Base-by-base conservation (phyloP, 139 green algal genomes). In the Auxenochlorella pyrenoidosa region DNA sequence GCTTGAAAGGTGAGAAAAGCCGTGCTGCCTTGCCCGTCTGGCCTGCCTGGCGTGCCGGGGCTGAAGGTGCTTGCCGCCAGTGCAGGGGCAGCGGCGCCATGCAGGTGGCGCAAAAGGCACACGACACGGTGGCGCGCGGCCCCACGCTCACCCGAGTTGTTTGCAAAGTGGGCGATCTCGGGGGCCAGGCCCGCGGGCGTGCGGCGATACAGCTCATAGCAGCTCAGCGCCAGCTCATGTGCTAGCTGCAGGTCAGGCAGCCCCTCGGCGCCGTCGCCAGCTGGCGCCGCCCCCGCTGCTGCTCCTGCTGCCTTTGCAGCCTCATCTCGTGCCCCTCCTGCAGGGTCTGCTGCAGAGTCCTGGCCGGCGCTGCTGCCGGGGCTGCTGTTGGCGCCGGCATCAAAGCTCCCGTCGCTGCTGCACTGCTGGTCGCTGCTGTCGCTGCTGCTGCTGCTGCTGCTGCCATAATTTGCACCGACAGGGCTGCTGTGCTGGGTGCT, bases 201-300 rank as follows among this genome's bases (percentile, higher is more conserved):
- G 26, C 73, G 68, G 26, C 90, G 84, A 85, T 97, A 97, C 76
- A 97, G 89, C 87, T 96, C 90, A 87, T 97, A 97, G 91, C 96
- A 98, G 8, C 92, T 95, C 38, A 71, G 79, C 88, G 94, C 94
- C 28, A 98, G 92, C 34, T 95, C 88, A 41, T 91, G 68, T 1
- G 95, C 96, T 5, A 97, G 80, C 54, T 90, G 75, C 0, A 96
- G 60, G 79, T 97, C 94, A 8, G 68, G 43, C 73, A 89, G 81
- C 24, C 34, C 79, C 36, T 54, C 73, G 18, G 77, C 77, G 38
- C 77, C 2, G 15, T 44, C 72, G 75, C 13, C 30, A 44, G n/a
- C n/a, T 73, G 26, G 34, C 34, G 40, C n/a, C 44, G 41, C 41
- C n/a, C 8, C 28, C 19, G n/a, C n/a, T n/a, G 15, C 58, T 76